phyloP scores from a whole-genome alignment of 2,329 filamentous ascomycete species.

The Ophiostoma quercus region DNA sequence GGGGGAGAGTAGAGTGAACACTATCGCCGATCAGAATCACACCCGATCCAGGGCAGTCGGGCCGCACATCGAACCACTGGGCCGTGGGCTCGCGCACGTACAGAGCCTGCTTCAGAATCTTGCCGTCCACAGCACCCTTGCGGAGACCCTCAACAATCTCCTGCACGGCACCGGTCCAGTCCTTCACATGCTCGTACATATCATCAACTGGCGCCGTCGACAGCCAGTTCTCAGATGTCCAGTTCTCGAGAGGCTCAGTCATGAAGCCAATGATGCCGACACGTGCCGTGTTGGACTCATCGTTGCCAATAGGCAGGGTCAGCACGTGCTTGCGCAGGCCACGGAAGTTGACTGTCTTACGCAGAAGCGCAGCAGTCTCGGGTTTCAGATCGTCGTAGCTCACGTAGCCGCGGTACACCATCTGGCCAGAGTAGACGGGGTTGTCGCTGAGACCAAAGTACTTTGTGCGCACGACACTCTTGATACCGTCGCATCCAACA shows the following conservation, averaged over 20 bases:
- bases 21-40: constrained; percentile 52
- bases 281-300: constrained; percentile 33
- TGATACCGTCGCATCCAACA: constrained; percentile 61
- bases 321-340: constrained; percentile 37
- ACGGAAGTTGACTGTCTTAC: constrained; percentile 52
- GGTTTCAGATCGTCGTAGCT: constrained; percentile 25
- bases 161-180: constrained; percentile 40
- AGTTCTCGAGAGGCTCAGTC: constrained; percentile 28
- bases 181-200: constrained; percentile 39
- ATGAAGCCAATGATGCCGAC: constrained; percentile 35
- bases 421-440: constrained; percentile 51
- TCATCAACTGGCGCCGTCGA: constrained; percentile 38
- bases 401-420: constrained; percentile 52
- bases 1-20: constrained; percentile 51
- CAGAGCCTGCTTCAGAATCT: constrained; percentile 31
- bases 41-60: constrained; percentile 45
- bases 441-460: constrained; percentile 44
- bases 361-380: constrained; percentile 40
- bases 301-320: constrained; percentile 35
- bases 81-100: constrained; percentile 37
- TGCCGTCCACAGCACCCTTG: constrained; percentile 32
- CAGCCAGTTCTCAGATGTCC: constrained; percentile 28
- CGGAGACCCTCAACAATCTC: constrained; percentile 43
- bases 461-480: constrained; percentile 49
- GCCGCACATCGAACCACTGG: constrained; percentile 39